phyloP scores from a whole-genome alignment of 1,284 basidiomycete species.

The Phenoliferia sp. region DNA sequence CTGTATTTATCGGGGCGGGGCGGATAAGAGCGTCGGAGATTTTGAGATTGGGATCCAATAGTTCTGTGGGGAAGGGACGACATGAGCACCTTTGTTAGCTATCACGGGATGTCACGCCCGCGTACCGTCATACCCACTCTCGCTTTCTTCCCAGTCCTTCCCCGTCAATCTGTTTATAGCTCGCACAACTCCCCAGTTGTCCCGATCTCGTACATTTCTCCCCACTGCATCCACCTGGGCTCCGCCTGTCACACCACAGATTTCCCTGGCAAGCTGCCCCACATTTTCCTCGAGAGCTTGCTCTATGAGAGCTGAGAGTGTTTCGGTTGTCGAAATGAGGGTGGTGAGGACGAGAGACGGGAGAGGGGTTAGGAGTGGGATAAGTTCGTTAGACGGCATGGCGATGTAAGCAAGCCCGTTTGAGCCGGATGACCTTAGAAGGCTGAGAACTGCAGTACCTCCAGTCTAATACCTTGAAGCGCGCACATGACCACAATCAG shows the following conservation, averaged over 20 bases:
- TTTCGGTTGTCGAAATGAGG: background rate
- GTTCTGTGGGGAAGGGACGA: too few relatives aligned
- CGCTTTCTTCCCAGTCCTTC: background rate
- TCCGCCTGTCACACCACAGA: too few relatives aligned
- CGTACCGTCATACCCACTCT: background rate
- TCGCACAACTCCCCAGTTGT: background rate
- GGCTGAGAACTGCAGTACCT: too few relatives aligned
- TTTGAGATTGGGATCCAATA: too few relatives aligned
- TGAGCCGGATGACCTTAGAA: too few relatives aligned
- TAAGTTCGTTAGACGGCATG: background rate
- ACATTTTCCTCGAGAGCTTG: background rate
- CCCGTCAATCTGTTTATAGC: background rate
- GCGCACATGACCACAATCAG: too few relatives aligned
- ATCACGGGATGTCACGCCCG: too few relatives aligned
- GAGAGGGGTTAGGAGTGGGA: background rate
- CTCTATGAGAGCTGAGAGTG: background rate
- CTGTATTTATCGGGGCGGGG: too few relatives aligned
- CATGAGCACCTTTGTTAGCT: too few relatives aligned
- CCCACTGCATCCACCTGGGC: background rate
- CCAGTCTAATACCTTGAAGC: too few relatives aligned
- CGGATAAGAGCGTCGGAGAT: too few relatives aligned
- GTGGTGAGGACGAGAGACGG: background rate
- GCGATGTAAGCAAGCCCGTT: background rate
- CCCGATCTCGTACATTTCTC: background rate
- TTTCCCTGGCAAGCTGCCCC: background rate